Evolutionary conservation across 139 green algal genomes (phyloP).

Genomic region (Chlamydomonas eustigma): DNA sequence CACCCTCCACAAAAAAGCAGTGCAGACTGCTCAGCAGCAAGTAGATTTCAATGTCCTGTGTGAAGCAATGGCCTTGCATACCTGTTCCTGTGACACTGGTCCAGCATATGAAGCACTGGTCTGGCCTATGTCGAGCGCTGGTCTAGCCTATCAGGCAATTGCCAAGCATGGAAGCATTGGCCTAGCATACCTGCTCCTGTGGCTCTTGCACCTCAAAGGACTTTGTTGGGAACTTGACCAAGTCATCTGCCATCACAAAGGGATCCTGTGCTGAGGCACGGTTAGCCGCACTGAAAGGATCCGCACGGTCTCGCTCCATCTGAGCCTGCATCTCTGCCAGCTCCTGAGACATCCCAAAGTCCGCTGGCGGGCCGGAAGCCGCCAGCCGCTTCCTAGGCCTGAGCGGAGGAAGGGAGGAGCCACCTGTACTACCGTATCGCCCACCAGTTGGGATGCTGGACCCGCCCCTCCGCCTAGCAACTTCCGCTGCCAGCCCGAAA

Average conservation of each 20-base stretch:
- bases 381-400: conserved; percentile 19
- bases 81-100: no score
- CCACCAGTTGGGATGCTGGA: not conserved
- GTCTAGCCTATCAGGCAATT: no score
- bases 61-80: no score
- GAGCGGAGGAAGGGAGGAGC: conserved; percentile 14
- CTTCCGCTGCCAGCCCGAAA: conserved; percentile 34
- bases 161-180: no score
- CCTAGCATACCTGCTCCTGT: conserved; percentile 12
- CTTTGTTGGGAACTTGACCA: conserved; percentile 19
- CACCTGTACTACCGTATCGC: not conserved
- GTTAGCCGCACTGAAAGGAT: not conserved
- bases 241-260: conserved; percentile 9
- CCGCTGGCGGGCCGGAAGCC: not conserved
- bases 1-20: no score
- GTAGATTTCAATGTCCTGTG: no score
- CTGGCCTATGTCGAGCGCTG: no score
- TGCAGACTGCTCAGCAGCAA: no score
- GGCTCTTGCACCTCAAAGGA: not conserved
- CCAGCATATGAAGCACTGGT: no score
- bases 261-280: not conserved
- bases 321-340: conserved; percentile 6
- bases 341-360: conserved; percentile 12
- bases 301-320: not conserved
- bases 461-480: conserved; percentile 11